A percentile compares a stretch with the other conserved stretches of the same genome.
phyloP scores from a whole-genome alignment of 176 grass and related monocot species.

The Oryza longistaminata region DNA sequence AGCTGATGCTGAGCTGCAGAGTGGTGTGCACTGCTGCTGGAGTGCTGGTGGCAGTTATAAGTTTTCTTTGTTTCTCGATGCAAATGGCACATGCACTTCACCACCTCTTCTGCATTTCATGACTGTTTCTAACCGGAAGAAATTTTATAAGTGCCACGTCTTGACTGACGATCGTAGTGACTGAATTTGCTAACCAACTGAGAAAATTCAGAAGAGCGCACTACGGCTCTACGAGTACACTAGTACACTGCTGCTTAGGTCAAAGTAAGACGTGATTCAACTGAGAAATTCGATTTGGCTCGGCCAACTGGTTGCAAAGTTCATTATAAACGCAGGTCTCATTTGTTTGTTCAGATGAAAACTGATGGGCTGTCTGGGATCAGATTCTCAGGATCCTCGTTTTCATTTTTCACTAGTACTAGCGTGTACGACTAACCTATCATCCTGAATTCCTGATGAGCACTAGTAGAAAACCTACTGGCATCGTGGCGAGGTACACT shows the following conservation, averaged over 20 bases:
- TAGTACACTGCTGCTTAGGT: not conserved
- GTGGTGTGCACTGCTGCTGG: not conserved
- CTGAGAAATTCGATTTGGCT: not conserved
- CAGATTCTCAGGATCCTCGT: not conserved
- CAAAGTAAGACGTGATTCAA: not conserved
- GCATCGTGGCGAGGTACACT: not conserved
- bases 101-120: not conserved
- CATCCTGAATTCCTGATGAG: not conserved
- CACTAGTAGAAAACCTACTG: not conserved
- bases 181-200: not conserved
- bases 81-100: not conserved
- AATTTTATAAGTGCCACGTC: not conserved
- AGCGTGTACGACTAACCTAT: not conserved
- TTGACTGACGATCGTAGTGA: not conserved
- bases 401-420: not conserved
- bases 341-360: not conserved
- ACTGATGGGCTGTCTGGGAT: not conserved
- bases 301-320: not conserved
- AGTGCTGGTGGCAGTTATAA: not conserved
- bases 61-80: not conserved
- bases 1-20: conserved; percentile 10
- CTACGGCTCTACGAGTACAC: too few relatives aligned
- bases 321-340: not conserved
- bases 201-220: not conserved
- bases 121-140: not conserved